phyloP scores from a whole-genome alignment of 139 green algal genomes.

The Auxenochlorella pyrenoidosa region DNA sequence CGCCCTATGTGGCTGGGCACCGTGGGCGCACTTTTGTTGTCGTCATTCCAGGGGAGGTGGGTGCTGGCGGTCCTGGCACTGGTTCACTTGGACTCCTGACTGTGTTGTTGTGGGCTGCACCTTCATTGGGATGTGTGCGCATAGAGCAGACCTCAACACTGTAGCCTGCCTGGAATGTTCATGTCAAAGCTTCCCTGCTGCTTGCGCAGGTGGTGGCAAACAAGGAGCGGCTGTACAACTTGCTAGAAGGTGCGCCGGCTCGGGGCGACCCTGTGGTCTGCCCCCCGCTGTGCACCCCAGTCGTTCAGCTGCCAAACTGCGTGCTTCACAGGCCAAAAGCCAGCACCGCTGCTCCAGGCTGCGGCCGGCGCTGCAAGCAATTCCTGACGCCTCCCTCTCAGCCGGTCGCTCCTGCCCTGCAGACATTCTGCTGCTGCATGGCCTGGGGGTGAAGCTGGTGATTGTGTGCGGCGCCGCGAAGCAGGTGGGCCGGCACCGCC shows the following conservation, averaged over 20 bases:
- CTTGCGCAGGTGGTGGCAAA: neutral
- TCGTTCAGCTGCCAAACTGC: too few species aligned
- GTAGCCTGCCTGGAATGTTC: too few species aligned
- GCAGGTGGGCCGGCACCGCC: conserved; percentile 37
- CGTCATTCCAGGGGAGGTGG: conserved; percentile 88
- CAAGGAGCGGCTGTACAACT: conserved; percentile 18
- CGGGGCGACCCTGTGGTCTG: too few species aligned
- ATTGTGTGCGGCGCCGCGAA: conserved; percentile 83
- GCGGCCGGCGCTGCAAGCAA: neutral
- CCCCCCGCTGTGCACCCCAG: too few species aligned
- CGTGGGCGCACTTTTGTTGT: conserved; percentile 89
- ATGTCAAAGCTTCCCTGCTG: too few species aligned
- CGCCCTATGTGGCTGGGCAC: conserved; percentile 93
- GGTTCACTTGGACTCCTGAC: too few species aligned
- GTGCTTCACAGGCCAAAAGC: too few species aligned
- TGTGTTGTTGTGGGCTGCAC: too few species aligned
- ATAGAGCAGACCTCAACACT: too few species aligned
- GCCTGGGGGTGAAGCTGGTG: conserved; percentile 88
- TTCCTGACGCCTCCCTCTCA: neutral
- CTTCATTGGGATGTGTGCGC: too few species aligned
- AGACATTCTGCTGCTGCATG: conserved; percentile 93
- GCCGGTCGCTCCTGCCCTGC: neutral
- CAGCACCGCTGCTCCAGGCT: neutral
- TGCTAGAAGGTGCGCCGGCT: conserved; percentile 24
- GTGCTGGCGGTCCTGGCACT: conserved; percentile 13